These are phyloP conservation scores for Acanthochlamys bracteata DNA, from an alignment of 106 monocot species.

Conservation along the genomic window DNA sequence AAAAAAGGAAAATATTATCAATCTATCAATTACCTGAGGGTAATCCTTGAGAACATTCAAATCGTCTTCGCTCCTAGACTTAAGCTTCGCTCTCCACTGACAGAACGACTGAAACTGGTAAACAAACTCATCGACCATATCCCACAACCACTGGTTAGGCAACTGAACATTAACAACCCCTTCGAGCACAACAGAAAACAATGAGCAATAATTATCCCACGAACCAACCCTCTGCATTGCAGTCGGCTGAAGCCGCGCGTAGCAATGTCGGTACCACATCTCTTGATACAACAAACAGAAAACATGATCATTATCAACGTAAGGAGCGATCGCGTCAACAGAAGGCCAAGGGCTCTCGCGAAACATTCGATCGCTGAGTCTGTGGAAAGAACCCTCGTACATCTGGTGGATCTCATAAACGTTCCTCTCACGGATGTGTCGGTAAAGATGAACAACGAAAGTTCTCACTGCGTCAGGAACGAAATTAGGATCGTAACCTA, in stretches of 20 bases:
- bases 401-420: slow-evolving; percentile 99
- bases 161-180: slow-evolving; percentile 97
- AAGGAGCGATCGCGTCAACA: slow-evolving; percentile 81
- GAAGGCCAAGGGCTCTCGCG: slow-evolving; percentile 86
- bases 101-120: slow-evolving; percentile 96
- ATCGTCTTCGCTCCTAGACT: slow-evolving; percentile 73
- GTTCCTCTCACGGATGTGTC: slow-evolving; percentile 94
- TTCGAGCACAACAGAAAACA: slow-evolving; percentile 88
- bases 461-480: slow-evolving; percentile 97
- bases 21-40: slow-evolving; percentile 48
- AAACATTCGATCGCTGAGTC: slow-evolving; percentile 82
- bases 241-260: slow-evolving; percentile 51
- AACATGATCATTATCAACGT: slow-evolving; percentile 93
- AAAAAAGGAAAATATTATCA: no score
- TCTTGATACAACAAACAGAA: slow-evolving; percentile 94
- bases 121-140: slow-evolving; percentile 98
- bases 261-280: slow-evolving; percentile 88
- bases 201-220: slow-evolving; percentile 96
- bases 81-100: slow-evolving; percentile 89
- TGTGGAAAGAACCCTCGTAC: slow-evolving; percentile 92
- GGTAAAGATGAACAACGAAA: slow-evolving; percentile 92
- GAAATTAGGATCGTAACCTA: slow-evolving; percentile 76
- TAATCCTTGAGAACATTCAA: slow-evolving; percentile 63
- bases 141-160: slow-evolving; percentile 99
- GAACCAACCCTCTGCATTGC: slow-evolving; percentile 68